Conservation (phyloP, 225 moss, liverwort and hornwort species). For the Ulota crispa region DNA sequence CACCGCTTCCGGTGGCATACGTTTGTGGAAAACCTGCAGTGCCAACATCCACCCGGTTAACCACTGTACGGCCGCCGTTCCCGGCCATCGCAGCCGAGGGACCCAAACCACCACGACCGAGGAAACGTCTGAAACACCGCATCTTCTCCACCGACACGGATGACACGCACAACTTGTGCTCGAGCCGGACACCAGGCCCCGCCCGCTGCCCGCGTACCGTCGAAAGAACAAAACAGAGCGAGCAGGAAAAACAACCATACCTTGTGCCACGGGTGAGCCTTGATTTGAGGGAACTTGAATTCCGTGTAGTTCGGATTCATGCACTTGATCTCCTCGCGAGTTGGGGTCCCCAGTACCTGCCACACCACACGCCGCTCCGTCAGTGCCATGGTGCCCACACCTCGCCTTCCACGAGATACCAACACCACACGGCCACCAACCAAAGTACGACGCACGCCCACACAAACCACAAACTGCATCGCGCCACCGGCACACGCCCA, state of each 20-base stretch:
- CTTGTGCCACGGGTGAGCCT: conserved; percentile 99
- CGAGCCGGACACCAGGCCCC: no score
- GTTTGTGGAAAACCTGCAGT: conserved; percentile 87
- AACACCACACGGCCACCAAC: background rate
- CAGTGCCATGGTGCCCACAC: background rate
- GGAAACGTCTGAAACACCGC: no score
- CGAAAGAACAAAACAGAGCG: background rate
- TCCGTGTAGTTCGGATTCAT: conserved; percentile 99
- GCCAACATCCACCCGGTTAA: background rate
- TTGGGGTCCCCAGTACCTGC: conserved; percentile 94
- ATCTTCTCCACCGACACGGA: background rate
- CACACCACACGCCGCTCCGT: background rate
- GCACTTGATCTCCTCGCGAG: conserved; percentile 97
- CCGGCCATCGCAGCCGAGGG: background rate
- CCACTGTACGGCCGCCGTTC: background rate
- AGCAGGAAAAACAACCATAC: conserved; percentile 21
- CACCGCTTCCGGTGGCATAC: conserved; percentile 97
- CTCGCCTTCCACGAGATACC: background rate
- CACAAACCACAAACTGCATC: background rate
- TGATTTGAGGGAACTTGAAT: conserved; percentile 98
- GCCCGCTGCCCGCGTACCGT: no score
- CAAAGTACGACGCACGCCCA: background rate
- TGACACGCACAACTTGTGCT: background rate
- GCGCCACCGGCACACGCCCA: background rate
- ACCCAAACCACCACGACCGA: background rate